A percentile compares a stretch with the other conserved stretches of the same genome.
These are phyloP conservation scores for Populus hybrid DNA, from an alignment of 441 rosid genomes.

Conservation along the genomic window DNA sequence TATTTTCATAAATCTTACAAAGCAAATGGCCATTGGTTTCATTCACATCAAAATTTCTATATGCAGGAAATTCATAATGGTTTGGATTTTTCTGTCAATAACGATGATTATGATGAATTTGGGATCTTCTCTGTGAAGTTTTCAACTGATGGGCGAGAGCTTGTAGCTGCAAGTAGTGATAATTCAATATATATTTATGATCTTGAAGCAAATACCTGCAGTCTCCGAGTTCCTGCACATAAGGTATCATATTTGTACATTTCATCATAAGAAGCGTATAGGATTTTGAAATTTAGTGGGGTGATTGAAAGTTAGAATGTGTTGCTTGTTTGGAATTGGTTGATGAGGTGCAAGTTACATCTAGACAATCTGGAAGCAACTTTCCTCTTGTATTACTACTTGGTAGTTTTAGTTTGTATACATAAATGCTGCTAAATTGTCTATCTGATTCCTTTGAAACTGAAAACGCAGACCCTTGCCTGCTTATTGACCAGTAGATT, in stretches of 20 bases:
- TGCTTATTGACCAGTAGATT: not conserved
- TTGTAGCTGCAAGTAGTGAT: conserved; percentile 73
- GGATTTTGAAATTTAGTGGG: not conserved
- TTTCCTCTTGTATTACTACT: not conserved
- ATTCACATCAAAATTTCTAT: not conserved
- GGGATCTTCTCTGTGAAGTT: conserved; percentile 84
- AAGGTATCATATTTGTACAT: conserved; percentile 28
- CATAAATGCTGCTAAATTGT: not conserved
- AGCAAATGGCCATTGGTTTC: not conserved
- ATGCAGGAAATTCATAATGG: conserved; percentile 85
- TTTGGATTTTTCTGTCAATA: conserved; percentile 40
- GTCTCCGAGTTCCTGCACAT: conserved; percentile 52
- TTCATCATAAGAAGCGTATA: not conserved
- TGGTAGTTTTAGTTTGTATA: too few relatives aligned
- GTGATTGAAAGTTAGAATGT: not conserved
- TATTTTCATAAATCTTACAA: not conserved
- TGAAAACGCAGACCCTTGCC: too few relatives aligned
- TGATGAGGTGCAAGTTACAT: not conserved
- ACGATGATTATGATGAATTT: conserved; percentile 39
- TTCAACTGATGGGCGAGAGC: conserved; percentile 82
- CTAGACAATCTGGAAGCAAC: not conserved
- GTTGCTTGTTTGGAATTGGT: not conserved
- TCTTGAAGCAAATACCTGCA: conserved; percentile 44
- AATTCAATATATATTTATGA: conserved; percentile 52
- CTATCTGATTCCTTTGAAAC: too few relatives aligned